These are phyloP conservation scores for Globisporangium canariense DNA, from an alignment of 352 stramenopile genomes.

Conservation along the genomic window DNA sequence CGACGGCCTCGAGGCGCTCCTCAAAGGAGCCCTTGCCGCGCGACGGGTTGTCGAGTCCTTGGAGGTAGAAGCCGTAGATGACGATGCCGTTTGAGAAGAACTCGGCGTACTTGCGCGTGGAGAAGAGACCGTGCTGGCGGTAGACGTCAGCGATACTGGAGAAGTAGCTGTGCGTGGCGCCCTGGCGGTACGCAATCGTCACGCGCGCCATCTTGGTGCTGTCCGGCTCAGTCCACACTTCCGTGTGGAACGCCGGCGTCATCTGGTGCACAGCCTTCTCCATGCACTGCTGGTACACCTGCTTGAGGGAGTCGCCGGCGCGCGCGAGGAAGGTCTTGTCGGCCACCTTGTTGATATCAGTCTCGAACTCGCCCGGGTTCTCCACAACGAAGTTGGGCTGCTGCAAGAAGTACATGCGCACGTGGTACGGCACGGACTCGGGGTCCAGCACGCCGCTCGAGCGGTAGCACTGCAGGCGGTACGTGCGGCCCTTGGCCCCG, in stretches of 20 bases:
- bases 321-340: slow-evolving; percentile 78
- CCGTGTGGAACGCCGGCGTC: slow-evolving; percentile 78
- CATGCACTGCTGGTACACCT: slow-evolving; percentile 81
- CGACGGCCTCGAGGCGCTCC: slow-evolving; percentile 55
- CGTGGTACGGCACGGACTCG: slow-evolving; percentile 66
- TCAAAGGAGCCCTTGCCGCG: slow-evolving; percentile 59
- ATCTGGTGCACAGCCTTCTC: slow-evolving; percentile 67
- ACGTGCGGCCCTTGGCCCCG: slow-evolving; percentile 48
- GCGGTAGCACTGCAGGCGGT: slow-evolving; percentile 86
- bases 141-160: slow-evolving; percentile 85
- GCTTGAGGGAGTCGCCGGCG: slow-evolving; percentile 58
- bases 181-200: slow-evolving; percentile 72
- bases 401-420: slow-evolving; percentile 85
- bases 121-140: slow-evolving; percentile 79
- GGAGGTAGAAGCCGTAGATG: slow-evolving; percentile 83
- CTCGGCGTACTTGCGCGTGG: slow-evolving; percentile 81
- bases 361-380: slow-evolving; percentile 53
- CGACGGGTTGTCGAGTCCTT: slow-evolving; percentile 57
- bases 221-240: slow-evolving; percentile 71
- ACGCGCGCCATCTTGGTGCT: slow-evolving; percentile 77
- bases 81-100: slow-evolving; percentile 86
- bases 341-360: slow-evolving; percentile 70
- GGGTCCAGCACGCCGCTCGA: slow-evolving; percentile 76
- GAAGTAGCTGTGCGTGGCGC: slow-evolving; percentile 84
- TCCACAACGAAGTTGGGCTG: slow-evolving; percentile 64